Evolutionary conservation across 805 yeast genomes (phyloP).

Genomic region (Sugiyamaella floridensis): DNA sequence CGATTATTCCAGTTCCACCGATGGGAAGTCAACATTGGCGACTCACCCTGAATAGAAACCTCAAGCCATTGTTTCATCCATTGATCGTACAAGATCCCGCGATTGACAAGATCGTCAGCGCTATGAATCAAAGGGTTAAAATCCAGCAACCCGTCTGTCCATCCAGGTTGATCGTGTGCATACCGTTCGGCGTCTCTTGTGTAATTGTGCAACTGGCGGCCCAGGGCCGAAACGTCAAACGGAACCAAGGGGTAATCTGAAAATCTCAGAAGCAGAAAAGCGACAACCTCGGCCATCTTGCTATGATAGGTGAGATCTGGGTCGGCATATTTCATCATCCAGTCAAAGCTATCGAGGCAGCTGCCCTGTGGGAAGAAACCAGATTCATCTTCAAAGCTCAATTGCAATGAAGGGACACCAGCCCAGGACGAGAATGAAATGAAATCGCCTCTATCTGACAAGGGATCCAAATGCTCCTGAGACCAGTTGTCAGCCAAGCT

Average conservation of each 20-base stretch:
- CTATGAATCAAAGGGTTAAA: constrained; percentile 28
- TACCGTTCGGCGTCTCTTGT: constrained; percentile 39
- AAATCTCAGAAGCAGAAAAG: constrained; percentile 48
- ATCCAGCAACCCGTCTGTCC: constrained; percentile 22
- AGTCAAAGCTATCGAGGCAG: constrained; percentile 58
- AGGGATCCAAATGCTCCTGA: constrained; percentile 9
- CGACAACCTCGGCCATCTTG: constrained; percentile 49
- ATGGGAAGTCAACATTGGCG: constrained; percentile 60
- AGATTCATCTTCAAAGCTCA: constrained; percentile 40
- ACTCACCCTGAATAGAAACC: constrained; percentile 50
- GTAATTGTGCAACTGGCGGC: constrained; percentile 38
- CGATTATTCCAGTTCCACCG: constrained; percentile 80
- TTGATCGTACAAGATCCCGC: constrained; percentile 43
- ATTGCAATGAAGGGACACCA: constrained; percentile 65
- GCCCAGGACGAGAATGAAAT: constrained; percentile 55
- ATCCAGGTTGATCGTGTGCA: constrained; percentile 14
- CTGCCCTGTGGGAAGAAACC: constrained; percentile 41
- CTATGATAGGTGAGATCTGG: constrained; percentile 49
- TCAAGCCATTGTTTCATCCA: constrained; percentile 63
- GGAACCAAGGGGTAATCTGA: constrained; percentile 76
- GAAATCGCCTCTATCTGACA: constrained; percentile 49
- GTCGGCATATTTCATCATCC: constrained; percentile 48
- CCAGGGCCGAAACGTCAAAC: constrained; percentile 46
- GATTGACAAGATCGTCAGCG: constrained; percentile 35
- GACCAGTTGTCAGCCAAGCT: constrained; percentile 17